These are phyloP conservation scores for Beauveria sp. DNA, from an alignment of 2,329 filamentous ascomycete species.

Conservation along the genomic window DNA sequence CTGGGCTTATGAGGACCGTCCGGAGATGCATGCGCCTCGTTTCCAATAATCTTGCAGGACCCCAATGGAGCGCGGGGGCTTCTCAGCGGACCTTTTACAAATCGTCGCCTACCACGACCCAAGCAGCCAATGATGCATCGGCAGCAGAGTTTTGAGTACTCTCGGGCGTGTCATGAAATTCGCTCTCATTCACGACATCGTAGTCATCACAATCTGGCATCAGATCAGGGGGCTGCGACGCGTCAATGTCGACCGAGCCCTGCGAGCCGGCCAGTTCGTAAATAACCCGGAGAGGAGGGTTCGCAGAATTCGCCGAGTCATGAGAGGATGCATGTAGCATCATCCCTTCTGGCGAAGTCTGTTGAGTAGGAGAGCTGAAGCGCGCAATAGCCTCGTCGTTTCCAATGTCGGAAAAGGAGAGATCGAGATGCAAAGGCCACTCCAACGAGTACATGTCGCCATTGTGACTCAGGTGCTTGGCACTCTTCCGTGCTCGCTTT, in stretches of 20 bases:
- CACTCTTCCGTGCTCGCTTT: slow-evolving; percentile 23
- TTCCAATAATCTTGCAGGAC: slow-evolving; percentile 20
- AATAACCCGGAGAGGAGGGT: slow-evolving; percentile 29
- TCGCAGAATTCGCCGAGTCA: slow-evolving; percentile 13
- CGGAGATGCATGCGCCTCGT: slow-evolving; percentile 21
- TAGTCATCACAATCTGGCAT: slow-evolving; percentile 20
- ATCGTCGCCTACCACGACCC: slow-evolving; percentile 39
- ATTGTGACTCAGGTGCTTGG: slow-evolving; percentile 9
- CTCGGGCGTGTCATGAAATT: slow-evolving; percentile 24
- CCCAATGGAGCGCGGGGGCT: slow-evolving; percentile 22
- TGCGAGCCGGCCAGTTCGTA: slow-evolving; percentile 30
- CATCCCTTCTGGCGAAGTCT: slow-evolving; percentile 16
- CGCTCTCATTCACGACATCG: slow-evolving; percentile 28
- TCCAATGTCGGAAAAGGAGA: slow-evolving; percentile 35
- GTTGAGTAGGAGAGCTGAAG: slow-evolving; percentile 23
- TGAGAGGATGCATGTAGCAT: slow-evolving; percentile 14
- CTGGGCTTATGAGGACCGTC: slow-evolving; percentile 29
- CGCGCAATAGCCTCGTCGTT: slow-evolving; percentile 31
- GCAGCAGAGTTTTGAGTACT: slow-evolving; percentile 20
- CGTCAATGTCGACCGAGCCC: slow-evolving; percentile 27
- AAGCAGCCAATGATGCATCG: slow-evolving; percentile 24
- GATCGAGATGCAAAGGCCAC: slow-evolving; percentile 26
- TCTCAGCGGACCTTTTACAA: slow-evolving; percentile 35
- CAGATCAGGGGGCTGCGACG: slow-evolving; percentile 28
- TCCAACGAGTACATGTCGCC: slow-evolving; percentile 18